Base-by-base conservation (phyloP, 2,329 filamentous ascomycete genomes). In the Monosporascus sp. region DNA sequence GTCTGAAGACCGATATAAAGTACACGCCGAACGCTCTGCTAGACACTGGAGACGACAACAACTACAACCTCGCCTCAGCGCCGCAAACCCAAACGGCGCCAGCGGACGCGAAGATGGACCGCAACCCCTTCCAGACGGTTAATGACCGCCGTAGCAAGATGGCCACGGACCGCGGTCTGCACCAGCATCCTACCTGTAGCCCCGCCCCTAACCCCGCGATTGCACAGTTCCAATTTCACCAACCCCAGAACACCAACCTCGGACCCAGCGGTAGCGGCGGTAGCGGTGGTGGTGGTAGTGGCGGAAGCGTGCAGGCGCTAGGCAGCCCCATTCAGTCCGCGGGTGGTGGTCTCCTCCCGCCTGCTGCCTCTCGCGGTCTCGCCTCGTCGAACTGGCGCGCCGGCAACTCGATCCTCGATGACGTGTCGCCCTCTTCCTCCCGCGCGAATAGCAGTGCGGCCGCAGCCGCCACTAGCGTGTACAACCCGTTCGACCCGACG, bases 91-190 rank as follows among this genome's bases (percentile, higher is more conserved):
- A 35, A 35, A 35, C 43, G 22, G 7, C 38, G 7, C 22, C 14
- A 20, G 24, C 22, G 17, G 31, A 31, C 43, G n/a, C 22, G 43
- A 27, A 46, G 14, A n/a, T n/a, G 43, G n/a, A 67, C 25, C 54
- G 59, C 17, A 64, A 62, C 46, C 56, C 63, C 0, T 67, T 64
- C 53, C 62, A 66, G 39, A 63, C 64, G n/a, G 58, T 60, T 51
- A 65, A 63, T 55, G 56, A 62, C 37, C 63, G 62, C 37, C 57
- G 64, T 47, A 63, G 50, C 49, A 67, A 65, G 53, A 55, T 65
- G 20, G 20, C 51, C 17, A 55, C 49, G 27, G 65, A 68, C 37
- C 61, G 60, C n/a, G 5, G 20, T 6, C 43, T 25, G 3, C 24
- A 46, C 3, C 31, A 39, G 9, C 46, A 48, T 25, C 48, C 43